phyloP scores from a whole-genome alignment of 2,329 filamentous ascomycete genomes.

The Aspergillaceae sp. region DNA sequence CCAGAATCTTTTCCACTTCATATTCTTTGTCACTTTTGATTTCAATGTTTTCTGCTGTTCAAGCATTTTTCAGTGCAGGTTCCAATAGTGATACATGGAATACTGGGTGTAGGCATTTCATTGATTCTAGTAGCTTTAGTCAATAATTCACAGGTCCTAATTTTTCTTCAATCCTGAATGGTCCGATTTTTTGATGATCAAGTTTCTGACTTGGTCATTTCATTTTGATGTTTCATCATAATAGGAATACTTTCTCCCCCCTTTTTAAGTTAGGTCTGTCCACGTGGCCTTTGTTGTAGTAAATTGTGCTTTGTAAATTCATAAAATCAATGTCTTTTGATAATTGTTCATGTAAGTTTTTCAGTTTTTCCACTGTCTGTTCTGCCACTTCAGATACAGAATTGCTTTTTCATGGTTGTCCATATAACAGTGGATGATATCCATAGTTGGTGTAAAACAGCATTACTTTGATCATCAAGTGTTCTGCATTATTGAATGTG shows the following conservation, averaged over 20 bases:
- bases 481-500: not conserved
- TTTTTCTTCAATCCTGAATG: conserved; percentile 2
- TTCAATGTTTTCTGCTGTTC: no score
- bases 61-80: not conserved
- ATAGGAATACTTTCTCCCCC: conserved; percentile 2
- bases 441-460: not conserved
- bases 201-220: conserved; percentile 2
- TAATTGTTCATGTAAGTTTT: not conserved
- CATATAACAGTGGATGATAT: not conserved
- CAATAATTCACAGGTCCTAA: not conserved
- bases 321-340: no score
- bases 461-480: not conserved
- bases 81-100: not conserved
- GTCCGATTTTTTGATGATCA: not conserved
- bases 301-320: no score
- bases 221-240: not conserved
- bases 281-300: no score
- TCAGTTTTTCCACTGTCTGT: not conserved
- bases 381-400: not conserved
- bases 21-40: not conserved
- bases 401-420: not conserved
- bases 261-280: no score
- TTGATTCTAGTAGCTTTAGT: not conserved
- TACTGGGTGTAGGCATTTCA: not conserved
- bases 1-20: not conserved